phyloP scores from a whole-genome alignment of 2,329 filamentous ascomycete genomes.

The Rutstroemia sydowiana region DNA sequence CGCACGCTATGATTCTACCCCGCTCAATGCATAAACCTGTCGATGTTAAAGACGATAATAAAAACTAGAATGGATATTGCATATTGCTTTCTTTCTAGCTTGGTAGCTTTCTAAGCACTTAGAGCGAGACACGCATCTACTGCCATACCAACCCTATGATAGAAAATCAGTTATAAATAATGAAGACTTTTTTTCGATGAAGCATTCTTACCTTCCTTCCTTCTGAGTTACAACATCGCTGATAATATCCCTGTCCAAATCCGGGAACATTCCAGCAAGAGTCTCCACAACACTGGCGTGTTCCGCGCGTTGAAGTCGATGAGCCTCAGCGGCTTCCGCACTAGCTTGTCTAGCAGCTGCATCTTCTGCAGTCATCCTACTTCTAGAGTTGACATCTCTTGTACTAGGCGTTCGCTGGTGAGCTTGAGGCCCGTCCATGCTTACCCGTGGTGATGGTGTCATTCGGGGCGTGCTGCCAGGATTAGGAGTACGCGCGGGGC shows the following conservation, averaged over 20 bases:
- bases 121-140: constrained; percentile 79
- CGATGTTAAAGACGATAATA: constrained; percentile 9
- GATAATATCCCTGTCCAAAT: constrained; percentile 87
- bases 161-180: constrained; percentile 20
- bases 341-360: constrained; percentile 85
- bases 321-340: constrained; percentile 80
- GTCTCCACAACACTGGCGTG: constrained; percentile 91
- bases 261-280: constrained; percentile 91
- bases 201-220: constrained; percentile 67
- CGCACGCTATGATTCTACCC: constrained; percentile 11
- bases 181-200: background rate
- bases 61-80: background rate
- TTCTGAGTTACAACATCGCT: constrained; percentile 95
- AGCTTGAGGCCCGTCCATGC: constrained; percentile 20
- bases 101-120: constrained; percentile 21
- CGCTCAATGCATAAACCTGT: constrained; percentile 9
- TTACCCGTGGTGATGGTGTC: constrained; percentile 25
- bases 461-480: constrained; percentile 35
- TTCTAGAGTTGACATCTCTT: constrained; percentile 15
- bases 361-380: constrained; percentile 64
- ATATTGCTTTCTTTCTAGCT: background rate
- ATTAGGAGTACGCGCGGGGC: constrained; percentile 38
- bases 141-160: constrained; percentile 66
- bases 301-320: constrained; percentile 74
- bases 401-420: constrained; percentile 13